phyloP scores from a whole-genome alignment of 768 basidiomycete species.

The Mycena rebaudengoi region DNA sequence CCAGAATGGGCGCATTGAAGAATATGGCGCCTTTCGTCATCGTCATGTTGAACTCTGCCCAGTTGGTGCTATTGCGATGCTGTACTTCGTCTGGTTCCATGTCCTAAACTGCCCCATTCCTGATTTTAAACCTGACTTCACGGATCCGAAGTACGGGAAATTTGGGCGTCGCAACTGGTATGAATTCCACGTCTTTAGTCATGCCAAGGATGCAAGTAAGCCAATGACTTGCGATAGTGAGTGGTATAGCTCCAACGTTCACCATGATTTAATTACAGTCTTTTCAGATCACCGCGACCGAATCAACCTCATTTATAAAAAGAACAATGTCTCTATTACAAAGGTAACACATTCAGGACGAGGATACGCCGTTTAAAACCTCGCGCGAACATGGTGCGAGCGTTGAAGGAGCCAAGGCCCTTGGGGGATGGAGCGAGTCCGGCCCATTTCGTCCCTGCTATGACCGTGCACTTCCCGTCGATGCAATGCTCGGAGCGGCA shows the following conservation, averaged over 20 bases:
- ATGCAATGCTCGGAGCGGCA: slow-evolving; percentile 9
- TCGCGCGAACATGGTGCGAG: slow-evolving; percentile 32
- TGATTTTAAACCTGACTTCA: slow-evolving; percentile 17
- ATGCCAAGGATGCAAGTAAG: neutral
- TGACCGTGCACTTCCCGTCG: slow-evolving; percentile 22
- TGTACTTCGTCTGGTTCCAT: slow-evolving; percentile 27
- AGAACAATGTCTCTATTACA: slow-evolving; percentile 26
- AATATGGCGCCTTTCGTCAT: slow-evolving; percentile 37
- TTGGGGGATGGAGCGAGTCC: slow-evolving; percentile 21
- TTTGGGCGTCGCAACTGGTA: slow-evolving; percentile 38
- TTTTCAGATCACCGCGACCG: slow-evolving; percentile 34
- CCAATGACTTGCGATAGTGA: slow-evolving; percentile 41
- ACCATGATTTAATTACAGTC: neutral
- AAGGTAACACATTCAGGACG: neutral
- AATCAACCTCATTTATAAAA: slow-evolving; percentile 31
- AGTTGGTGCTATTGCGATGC: slow-evolving; percentile 13
- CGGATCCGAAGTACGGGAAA: slow-evolving; percentile 23
- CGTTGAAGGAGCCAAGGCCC: slow-evolving; percentile 33
- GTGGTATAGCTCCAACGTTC: neutral
- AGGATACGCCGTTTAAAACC: slow-evolving; percentile 30
- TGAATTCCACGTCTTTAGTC: slow-evolving; percentile 8
- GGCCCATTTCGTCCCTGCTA: slow-evolving; percentile 30
- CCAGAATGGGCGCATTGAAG: slow-evolving; percentile 25
- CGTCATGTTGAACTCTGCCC: slow-evolving; percentile 33
- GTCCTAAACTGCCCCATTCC: slow-evolving; percentile 22